A percentile compares a stretch with the other conserved stretches of the same genome.
These are phyloP conservation scores for Solanum chmielewskii DNA, from an alignment of 257 asterid species.

Conservation along the genomic window DNA sequence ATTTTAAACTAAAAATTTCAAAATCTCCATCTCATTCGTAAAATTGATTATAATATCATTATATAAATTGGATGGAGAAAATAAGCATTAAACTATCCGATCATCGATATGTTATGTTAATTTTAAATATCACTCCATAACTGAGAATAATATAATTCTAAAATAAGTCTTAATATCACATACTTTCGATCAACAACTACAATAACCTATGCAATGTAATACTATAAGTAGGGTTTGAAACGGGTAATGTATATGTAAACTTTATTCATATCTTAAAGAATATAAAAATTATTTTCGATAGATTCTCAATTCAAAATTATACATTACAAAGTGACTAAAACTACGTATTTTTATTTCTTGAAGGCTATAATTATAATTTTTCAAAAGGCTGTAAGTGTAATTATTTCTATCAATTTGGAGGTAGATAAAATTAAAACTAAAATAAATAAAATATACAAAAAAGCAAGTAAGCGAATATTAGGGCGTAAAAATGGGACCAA, in stretches of 20 bases:
- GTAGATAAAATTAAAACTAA: neutral
- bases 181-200: fast-evolving
- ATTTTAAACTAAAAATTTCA: neutral
- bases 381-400: neutral
- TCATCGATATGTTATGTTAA: neutral
- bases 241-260: neutral
- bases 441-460: no score
- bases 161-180: neutral
- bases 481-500: conserved; percentile 35
- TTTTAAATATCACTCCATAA: neutral
- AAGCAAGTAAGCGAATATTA: neutral
- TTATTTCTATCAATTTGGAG: neutral
- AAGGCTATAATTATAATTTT: neutral
- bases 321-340: neutral
- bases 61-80: neutral
- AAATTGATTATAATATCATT: neutral
- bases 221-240: neutral
- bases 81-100: neutral
- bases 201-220: neutral
- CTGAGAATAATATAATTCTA: no score
- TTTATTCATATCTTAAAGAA: fast-evolving
- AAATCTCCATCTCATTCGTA: neutral
- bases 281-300: fast-evolving
- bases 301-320: neutral
- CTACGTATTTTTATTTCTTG: neutral